These are phyloP conservation scores for Skeletonema menzelii DNA, from an alignment of 108 stramenopile genomes.

Conservation along the genomic window DNA sequence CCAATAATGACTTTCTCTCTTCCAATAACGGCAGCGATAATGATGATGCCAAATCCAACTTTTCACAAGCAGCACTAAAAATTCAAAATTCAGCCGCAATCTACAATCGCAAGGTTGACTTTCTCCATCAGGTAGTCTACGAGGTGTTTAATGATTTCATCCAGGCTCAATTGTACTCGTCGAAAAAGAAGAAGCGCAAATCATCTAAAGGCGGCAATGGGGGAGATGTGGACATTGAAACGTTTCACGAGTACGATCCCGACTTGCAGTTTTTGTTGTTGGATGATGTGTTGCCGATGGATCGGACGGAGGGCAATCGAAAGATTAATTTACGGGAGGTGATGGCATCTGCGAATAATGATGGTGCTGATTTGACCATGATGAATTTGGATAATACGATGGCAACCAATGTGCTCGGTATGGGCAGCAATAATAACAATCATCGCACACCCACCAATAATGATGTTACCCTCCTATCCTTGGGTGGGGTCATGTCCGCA, in stretches of 20 bases:
- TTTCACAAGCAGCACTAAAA: slow-evolving; percentile 95
- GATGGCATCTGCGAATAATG: neutral
- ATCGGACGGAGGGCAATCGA: slow-evolving; percentile 31
- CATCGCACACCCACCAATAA: slow-evolving; percentile 2
- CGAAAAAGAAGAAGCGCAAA: slow-evolving; percentile 12
- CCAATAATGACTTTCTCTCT: neutral
- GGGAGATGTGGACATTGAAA: slow-evolving; percentile 62
- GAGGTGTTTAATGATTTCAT: slow-evolving; percentile 74
- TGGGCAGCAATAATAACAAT: neutral
- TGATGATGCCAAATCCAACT: slow-evolving; percentile 57
- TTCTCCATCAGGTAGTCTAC: slow-evolving; percentile 88
- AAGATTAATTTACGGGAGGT: slow-evolving; percentile 49
- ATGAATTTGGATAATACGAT: slow-evolving; percentile 9
- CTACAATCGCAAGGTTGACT: slow-evolving; percentile 96
- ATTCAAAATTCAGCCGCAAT: slow-evolving; percentile 85
- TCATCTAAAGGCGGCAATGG: slow-evolving; percentile 15
- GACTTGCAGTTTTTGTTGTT: slow-evolving; percentile 85
- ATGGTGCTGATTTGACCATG: slow-evolving; percentile 4
- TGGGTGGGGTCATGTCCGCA: slow-evolving; percentile 43
- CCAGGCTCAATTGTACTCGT: slow-evolving; percentile 9
- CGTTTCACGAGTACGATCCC: slow-evolving; percentile 71
- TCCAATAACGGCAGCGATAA: too few species aligned
- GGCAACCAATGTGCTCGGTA: slow-evolving; percentile 4
- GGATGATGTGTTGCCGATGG: slow-evolving; percentile 91
- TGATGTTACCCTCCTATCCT: slow-evolving; percentile 25